Conservation (phyloP, 345 rosid species). For the Schrenkiella parvula region DNA sequence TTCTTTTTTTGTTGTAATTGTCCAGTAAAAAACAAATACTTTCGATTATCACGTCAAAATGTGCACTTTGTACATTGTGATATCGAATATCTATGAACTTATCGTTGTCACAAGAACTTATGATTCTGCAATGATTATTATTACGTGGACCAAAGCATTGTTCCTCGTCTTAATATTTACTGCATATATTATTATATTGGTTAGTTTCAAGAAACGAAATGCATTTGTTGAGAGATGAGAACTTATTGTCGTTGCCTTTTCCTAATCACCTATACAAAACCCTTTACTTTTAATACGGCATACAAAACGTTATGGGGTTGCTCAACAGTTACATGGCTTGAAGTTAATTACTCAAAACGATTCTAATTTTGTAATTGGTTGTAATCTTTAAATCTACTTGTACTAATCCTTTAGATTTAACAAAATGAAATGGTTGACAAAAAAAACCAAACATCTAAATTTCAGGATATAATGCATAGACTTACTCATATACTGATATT, state of each 20-base stretch:
- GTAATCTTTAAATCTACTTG: no score
- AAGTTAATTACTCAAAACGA: conserved; percentile 14
- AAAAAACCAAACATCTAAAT: no score
- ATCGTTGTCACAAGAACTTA: conserved; percentile 13
- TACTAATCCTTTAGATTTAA: no score
- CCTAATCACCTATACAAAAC: background rate
- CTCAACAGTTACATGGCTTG: conserved; percentile 8
- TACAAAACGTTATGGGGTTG: conserved; percentile 5
- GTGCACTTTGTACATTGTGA: conserved; percentile 12
- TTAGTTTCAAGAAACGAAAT: background rate
- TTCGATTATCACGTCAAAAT: background rate
- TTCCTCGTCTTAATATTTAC: background rate
- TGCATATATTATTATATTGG: background rate
- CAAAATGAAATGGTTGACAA: no score
- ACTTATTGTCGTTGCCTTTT: background rate
- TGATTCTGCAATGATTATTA: conserved; percentile 30
- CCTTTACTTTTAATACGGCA: background rate
- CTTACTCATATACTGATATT: background rate
- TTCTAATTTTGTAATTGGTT: no score
- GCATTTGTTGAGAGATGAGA: conserved; percentile 17
- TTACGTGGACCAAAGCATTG: conserved; percentile 14
- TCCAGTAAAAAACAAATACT: background rate
- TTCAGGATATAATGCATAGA: no score
- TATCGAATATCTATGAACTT: conserved; percentile 14
- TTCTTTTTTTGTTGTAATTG: background rate